A percentile compares a stretch with the other conserved stretches of the same genome.
Evolutionary conservation across 331 rosid genomes (phyloP).

Genomic region (Acacia concinna): DNA sequence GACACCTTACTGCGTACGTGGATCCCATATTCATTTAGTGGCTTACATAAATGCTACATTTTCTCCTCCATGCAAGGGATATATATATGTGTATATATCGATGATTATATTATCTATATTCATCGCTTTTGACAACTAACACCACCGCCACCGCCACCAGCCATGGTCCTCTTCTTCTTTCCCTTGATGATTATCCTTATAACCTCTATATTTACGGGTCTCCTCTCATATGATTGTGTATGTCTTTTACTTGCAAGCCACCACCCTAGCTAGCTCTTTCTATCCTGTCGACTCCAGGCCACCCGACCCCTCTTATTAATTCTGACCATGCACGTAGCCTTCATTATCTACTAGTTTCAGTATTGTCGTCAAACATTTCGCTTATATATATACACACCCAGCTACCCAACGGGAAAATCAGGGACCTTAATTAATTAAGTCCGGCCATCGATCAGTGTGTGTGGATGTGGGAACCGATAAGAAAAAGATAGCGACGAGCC

Average conservation of each 20-base stretch:
- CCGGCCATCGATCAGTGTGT: no score
- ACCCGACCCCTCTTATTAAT: neutral
- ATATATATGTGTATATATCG: no score
- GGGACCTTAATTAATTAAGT: neutral
- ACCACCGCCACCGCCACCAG: constrained; percentile 16
- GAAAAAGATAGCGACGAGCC: neutral
- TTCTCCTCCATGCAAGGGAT: neutral
- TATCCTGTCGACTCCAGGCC: neutral
- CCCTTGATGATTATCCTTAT: neutral
- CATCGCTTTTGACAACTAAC: no score
- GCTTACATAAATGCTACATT: neutral
- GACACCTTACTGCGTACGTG: neutral
- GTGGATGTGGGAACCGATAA: constrained; percentile 30
- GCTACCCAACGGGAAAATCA: neutral
- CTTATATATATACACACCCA: neutral
- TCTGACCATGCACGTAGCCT: neutral
- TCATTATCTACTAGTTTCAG: neutral
- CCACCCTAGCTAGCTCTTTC: neutral
- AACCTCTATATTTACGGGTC: neutral
- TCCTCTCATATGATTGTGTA: neutral
- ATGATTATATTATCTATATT: no score
- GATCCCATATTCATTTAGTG: neutral
- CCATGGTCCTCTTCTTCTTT: constrained; percentile 4
- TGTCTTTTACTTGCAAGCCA: neutral
- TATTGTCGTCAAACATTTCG: neutral